A percentile compares a stretch with the other conserved stretches of the same genome.
Evolutionary conservation across 768 basidiomycete genomes (phyloP).

Genomic region (Gymnopilus junonius): DNA sequence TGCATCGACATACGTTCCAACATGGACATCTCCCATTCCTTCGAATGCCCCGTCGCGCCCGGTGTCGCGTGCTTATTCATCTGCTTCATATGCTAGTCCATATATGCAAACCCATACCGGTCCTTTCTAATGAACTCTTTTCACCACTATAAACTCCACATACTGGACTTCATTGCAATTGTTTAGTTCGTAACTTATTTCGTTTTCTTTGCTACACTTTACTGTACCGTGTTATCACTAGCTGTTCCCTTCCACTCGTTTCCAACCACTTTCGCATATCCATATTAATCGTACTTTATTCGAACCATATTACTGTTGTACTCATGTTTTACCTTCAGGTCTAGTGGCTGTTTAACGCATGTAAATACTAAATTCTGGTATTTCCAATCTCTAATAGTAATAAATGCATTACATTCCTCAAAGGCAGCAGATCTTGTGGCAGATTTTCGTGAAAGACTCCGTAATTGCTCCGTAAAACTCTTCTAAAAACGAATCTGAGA

Average conservation of each 20-base stretch:
- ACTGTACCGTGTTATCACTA: not conserved
- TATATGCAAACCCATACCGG: slow-evolving; percentile 26
- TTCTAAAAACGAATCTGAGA: not conserved
- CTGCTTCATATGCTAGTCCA: slow-evolving; percentile 23
- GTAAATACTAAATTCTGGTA: not conserved
- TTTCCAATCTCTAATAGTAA: not conserved
- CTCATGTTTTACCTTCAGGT: not conserved
- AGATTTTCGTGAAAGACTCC: too few relatives aligned
- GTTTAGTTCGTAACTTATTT: slow-evolving; percentile 14
- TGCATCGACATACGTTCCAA: slow-evolving; percentile 33
- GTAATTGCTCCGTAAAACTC: not conserved
- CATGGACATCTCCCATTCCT: slow-evolving; percentile 32
- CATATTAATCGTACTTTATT: slow-evolving; percentile 7
- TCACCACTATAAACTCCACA: not conserved
- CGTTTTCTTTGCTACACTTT: slow-evolving; percentile 1
- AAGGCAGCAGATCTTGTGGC: too few relatives aligned
- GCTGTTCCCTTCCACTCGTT: not conserved
- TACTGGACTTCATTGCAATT: not conserved
- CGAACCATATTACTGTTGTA: slow-evolving; percentile 1
- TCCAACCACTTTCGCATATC: not conserved
- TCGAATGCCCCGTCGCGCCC: slow-evolving; percentile 20
- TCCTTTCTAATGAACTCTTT: slow-evolving; percentile 17
- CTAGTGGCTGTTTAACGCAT: slow-evolving; percentile 2
- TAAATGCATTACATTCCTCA: not conserved
- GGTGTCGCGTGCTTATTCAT: slow-evolving; percentile 19